phyloP scores from a whole-genome alignment of 2,329 filamentous ascomycete genomes.

The Fusarium musae region DNA sequence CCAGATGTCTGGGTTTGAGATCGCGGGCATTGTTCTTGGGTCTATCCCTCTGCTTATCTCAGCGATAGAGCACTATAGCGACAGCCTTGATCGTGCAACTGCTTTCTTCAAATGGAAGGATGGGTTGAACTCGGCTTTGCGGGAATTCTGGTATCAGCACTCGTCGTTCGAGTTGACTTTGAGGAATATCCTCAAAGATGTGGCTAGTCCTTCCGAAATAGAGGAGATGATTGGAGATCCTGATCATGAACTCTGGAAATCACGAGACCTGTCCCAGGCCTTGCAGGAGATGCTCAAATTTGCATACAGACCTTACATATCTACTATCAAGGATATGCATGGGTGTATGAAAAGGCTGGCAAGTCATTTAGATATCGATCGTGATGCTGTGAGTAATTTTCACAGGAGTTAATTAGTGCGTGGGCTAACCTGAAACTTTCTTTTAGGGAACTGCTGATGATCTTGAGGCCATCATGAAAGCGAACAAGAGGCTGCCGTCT shows the following conservation, averaged over 20 bases:
- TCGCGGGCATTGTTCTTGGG: not conserved
- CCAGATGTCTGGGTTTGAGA: not conserved
- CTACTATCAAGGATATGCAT: not conserved
- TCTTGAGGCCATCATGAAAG: not conserved
- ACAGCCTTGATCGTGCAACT: not conserved
- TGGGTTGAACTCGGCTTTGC: not conserved
- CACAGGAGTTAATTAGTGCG: rapidly evolving
- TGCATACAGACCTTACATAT: not conserved
- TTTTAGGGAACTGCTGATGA: not conserved
- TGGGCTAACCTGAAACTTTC: rapidly evolving
- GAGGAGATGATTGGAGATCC: not conserved
- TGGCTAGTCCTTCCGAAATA: not conserved
- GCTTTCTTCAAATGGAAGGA: not conserved
- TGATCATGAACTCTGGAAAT: not conserved
- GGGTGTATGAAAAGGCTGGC: not conserved
- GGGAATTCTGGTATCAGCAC: not conserved
- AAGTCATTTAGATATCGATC: not conserved
- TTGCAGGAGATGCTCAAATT: not conserved
- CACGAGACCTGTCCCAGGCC: not conserved
- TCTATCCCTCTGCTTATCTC: not conserved
- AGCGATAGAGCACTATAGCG: not conserved
- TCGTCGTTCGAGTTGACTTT: not conserved
- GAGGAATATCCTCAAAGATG: not conserved
- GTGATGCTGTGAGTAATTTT: not conserved
- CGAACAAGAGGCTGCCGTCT: rapidly evolving